Base-by-base conservation (phyloP, 2,329 filamentous ascomycete species). In the Epichloe glyceriae region DNA sequence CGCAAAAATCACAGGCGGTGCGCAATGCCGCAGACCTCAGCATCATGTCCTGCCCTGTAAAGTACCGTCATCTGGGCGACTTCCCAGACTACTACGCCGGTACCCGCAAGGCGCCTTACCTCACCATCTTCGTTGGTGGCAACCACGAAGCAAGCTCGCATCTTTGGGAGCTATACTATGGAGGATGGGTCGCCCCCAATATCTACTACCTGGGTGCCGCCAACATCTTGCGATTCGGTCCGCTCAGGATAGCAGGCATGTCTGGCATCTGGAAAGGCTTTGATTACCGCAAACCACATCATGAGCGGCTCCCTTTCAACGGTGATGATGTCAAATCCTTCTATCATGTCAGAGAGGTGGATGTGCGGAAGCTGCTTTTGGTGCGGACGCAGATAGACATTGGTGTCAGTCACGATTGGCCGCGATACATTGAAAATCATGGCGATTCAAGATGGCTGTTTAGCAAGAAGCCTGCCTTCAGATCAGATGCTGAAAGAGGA, bases 121-220 rank as follows among this genome's bases (percentile, higher is more conserved):
- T 95, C 44, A 98, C 93, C 15, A 73, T 97, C 43, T 97, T 97
- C 68, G 83, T 95, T 47, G 90, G 84, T 42, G 93, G 93, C 2
- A 98, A 98, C 63, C 93, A 98, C 62, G 93, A 98, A 70, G 91
- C 93, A 0, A 86, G 86, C 61, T 89, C 86, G 47, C 82, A 97
- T 67, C 73, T 95, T 5, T 93, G 83, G 73, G 93, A 98, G 68
- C 78, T 98, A 0, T 95, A 88, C 70, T 95, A 97, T 63, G 93
- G 93, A 48, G 93, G 93, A 47, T 98, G 93, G 93, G 93, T 88
- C 5, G 91, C 91, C 7, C 89, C 88, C 8, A 95, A 93, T 58
- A 97, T 98, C 56, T 98, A 96, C 73, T 98, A 96, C 69, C 77
- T 97, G 65, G 93, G 93, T 46, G 88, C 89, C 35, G 88, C 93